Conservation (phyloP, 345 rosid genomes). For the Eucalyptus leucophloia region DNA sequence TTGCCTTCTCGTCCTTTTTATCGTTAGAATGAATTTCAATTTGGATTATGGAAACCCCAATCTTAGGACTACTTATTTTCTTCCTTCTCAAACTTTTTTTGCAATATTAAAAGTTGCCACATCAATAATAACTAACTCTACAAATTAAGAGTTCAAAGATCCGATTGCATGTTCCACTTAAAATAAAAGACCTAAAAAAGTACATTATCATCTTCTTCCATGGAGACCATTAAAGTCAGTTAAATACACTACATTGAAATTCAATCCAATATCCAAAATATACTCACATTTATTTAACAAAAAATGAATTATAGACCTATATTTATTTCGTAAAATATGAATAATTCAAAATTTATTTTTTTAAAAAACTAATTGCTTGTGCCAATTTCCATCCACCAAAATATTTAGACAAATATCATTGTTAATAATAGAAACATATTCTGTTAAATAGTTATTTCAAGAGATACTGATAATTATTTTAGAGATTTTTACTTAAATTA, state of each 20-base stretch:
- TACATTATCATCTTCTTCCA: accelerated
- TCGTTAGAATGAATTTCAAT: neutral
- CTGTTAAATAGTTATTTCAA: neutral
- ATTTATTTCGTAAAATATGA: neutral
- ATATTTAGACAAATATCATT: neutral
- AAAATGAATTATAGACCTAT: no score
- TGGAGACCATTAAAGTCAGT: neutral
- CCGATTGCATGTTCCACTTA: accelerated
- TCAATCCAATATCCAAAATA: neutral
- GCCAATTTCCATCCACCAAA: neutral
- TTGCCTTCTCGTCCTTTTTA: neutral
- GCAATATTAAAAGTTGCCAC: neutral
- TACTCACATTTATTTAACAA: no score
- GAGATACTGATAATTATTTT: neutral
- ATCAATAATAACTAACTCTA: neutral
- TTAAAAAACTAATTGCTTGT: neutral
- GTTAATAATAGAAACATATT: neutral
- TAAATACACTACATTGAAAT: neutral
- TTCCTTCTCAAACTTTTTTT: neutral
- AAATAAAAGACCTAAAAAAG: neutral
- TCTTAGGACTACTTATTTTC: neutral
- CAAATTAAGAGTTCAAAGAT: neutral
- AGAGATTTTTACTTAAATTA: neutral
- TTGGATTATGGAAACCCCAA: neutral
- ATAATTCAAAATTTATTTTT: accelerated